Evolutionary conservation across 1,139 yeast genomes (phyloP), one percentile per base, ranked within the genome.

Genomic region (Kazachstania sp.): DNA sequence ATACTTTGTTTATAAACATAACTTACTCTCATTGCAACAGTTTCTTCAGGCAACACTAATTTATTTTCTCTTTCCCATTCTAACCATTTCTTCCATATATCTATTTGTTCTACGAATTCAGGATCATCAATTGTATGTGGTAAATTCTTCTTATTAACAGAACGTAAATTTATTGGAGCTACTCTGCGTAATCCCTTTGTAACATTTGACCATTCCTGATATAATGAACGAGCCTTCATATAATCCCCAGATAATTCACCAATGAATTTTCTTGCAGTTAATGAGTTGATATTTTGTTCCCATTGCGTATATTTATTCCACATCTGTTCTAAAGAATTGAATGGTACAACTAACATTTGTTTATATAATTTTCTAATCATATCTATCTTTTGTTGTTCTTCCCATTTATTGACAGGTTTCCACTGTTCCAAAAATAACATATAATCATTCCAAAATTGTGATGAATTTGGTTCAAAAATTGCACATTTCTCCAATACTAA

Each of bases 251-350:
- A 83, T 53, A 80, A 75, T 57, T 90, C 97, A 37, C 86, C 82
- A 49, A 90, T 81, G 61, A 84, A 83, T 64, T 87, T 87, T 59
- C 95, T 78, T 2, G 97, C 94, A 5, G 94, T 85, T 26, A 82
- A 71, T 29, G 84, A 73, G 60, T 83, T 85, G 19, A 83, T 68
- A 43, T 79, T 83, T 55, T 81, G 85, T 65, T 92, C 97, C 81
- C 95, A 92, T 50, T 75, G 72, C 31, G 86, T 83, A 64, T 88
- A 92, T 45, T 72, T 80, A 49, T 79, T 72, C 98, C 98, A 92
- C 50, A 85, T 71, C 29, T 73, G 72, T 61, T 90, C 97, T 45
- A 92, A 71, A 49, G 81, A 79, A 49, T 76, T 77, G 31, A 86
- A 73, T 2, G 98, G 98, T 35, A 82, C 73, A 26, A 76, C 72